These are phyloP conservation scores for Passalora sequoiae DNA, from an alignment of 2,329 filamentous ascomycete species.

Conservation along the genomic window DNA sequence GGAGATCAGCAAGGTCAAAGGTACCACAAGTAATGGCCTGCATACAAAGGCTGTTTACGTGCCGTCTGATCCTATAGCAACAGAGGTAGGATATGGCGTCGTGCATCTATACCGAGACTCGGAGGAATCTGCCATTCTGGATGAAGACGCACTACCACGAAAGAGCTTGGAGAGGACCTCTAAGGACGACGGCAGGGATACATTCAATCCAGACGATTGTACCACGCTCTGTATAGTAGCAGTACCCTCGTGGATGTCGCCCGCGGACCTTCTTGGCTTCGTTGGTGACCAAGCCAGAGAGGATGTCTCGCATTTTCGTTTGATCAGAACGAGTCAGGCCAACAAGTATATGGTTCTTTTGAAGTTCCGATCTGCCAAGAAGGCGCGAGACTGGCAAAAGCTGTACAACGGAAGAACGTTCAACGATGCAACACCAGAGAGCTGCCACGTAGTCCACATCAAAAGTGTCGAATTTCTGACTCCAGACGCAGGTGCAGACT, in stretches of 20 bases:
- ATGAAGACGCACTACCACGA: conserved; percentile 42
- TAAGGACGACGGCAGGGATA: conserved; percentile 10
- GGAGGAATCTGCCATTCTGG: conserved; percentile 63
- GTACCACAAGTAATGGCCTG: conserved; percentile 47
- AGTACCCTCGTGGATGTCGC: conserved; percentile 88
- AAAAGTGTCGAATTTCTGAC: conserved; percentile 82
- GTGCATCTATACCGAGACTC: conserved; percentile 90
- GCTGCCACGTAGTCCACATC: conserved; percentile 91
- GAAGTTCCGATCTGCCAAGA: conserved; percentile 75
- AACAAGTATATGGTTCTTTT: conserved; percentile 94
- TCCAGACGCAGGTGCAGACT: conserved; percentile 44
- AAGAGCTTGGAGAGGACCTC: conserved; percentile 26
- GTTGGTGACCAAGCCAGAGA: conserved; percentile 81
- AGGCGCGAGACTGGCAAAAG: conserved; percentile 72
- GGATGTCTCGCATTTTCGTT: conserved; percentile 85
- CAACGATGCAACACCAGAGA: conserved; percentile 70
- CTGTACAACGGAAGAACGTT: conserved; percentile 93
- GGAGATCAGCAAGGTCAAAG: conserved; percentile 37
- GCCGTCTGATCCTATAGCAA: conserved; percentile 63
- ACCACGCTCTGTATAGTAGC: conserved; percentile 89
- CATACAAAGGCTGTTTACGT: conserved; percentile 79
- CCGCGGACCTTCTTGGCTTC: conserved; percentile 85
- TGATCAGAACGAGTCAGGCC: conserved; percentile 82
- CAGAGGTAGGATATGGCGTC: conserved; percentile 83
- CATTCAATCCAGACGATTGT: conserved; percentile 58